A percentile compares a stretch with the other conserved stretches of the same genome.
phyloP scores from a whole-genome alignment of 768 basidiomycete genomes.

The Sporobolomyces roseus region DNA sequence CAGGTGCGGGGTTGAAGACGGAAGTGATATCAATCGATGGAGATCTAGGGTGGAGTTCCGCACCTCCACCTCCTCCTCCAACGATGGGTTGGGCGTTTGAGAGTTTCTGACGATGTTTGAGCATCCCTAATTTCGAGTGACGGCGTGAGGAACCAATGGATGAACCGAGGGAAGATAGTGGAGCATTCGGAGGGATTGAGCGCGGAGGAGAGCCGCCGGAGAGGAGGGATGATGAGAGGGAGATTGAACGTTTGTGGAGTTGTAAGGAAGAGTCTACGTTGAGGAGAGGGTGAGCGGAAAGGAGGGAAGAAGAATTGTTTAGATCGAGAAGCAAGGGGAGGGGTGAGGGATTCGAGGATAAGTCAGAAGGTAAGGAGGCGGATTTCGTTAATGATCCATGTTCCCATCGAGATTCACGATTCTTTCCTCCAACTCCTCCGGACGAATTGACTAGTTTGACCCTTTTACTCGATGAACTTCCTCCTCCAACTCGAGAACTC shows the following conservation, averaged over 20 bases:
- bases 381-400: background rate
- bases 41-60: background rate
- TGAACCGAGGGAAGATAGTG: background rate
- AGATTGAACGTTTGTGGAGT: too few relatives aligned
- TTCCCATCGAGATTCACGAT: slow-evolving; percentile 9
- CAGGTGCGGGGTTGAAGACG: background rate
- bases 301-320: background rate
- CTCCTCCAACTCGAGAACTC: background rate
- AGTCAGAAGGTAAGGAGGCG: background rate
- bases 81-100: background rate
- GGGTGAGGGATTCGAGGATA: background rate
- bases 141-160: background rate
- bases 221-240: too few relatives aligned
- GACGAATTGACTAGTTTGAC: background rate
- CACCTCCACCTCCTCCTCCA: background rate
- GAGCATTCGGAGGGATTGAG: background rate
- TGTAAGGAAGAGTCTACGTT: too few relatives aligned
- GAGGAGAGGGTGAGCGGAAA: too few relatives aligned
- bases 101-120: slow-evolving; percentile 9
- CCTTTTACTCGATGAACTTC: background rate
- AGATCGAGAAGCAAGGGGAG: background rate
- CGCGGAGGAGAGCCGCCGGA: too few relatives aligned
- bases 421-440: background rate
- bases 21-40: slow-evolving; percentile 26
- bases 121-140: slow-evolving; percentile 10